Evolutionary conservation across 2,329 filamentous ascomycete species (phyloP).

Genomic region (Nothophoma quercina): DNA sequence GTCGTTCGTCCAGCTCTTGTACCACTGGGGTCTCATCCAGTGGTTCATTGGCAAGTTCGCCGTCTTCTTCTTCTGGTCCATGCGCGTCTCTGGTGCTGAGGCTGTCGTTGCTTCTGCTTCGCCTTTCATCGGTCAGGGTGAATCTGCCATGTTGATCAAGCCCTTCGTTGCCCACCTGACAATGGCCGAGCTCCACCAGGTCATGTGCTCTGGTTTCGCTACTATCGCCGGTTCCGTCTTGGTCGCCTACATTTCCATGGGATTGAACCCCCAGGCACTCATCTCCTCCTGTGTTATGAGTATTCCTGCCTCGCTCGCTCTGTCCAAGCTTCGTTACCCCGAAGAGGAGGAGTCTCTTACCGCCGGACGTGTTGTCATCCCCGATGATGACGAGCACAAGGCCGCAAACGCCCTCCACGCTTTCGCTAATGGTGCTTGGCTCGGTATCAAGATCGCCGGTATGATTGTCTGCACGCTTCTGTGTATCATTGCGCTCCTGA

Average conservation of each 20-base stretch:
- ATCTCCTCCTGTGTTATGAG: slow-evolving; percentile 96
- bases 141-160: slow-evolving; percentile 90
- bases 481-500: slow-evolving; percentile 81
- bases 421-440: slow-evolving; percentile 83
- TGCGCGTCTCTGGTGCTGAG: slow-evolving; percentile 87
- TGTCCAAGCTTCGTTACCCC: slow-evolving; percentile 88
- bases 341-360: slow-evolving; percentile 88
- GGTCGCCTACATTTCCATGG: slow-evolving; percentile 83
- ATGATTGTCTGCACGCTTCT: slow-evolving; percentile 83
- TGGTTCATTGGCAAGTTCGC: slow-evolving; percentile 92
- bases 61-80: slow-evolving; percentile 88
- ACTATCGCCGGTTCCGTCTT: slow-evolving; percentile 90
- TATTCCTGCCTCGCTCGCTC: slow-evolving; percentile 87
- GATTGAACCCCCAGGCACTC: slow-evolving; percentile 82
- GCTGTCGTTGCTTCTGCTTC: slow-evolving; percentile 93
- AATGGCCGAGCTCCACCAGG: slow-evolving; percentile 85
- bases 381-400: slow-evolving; percentile 77
- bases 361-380: slow-evolving; percentile 79
- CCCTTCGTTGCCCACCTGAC: slow-evolving; percentile 88
- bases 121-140: slow-evolving; percentile 92
- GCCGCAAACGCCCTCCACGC: slow-evolving; percentile 85
- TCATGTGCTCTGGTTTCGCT: slow-evolving; percentile 92
- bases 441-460: slow-evolving; percentile 84
- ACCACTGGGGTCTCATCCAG: slow-evolving; percentile 81
- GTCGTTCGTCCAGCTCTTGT: slow-evolving; percentile 85